phyloP scores from a whole-genome alignment of 2,329 filamentous ascomycete genomes.

The Colletotrichum plurivorum region DNA sequence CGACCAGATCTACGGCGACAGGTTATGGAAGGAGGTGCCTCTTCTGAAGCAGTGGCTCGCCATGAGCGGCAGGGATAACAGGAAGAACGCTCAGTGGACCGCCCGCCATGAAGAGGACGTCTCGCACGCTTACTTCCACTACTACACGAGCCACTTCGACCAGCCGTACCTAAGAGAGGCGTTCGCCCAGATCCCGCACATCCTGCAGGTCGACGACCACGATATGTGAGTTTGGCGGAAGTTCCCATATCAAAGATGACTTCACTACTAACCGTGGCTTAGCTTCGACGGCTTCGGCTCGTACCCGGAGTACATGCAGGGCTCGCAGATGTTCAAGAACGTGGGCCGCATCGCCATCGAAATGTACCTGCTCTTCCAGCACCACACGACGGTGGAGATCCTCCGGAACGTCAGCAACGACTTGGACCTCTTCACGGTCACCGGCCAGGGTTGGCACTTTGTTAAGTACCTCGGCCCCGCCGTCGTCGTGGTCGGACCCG shows the following conservation, averaged over 20 bases:
- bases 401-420: slow-evolving; percentile 91
- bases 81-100: slow-evolving; percentile 92
- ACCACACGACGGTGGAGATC: slow-evolving; percentile 95
- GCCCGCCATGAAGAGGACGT: slow-evolving; percentile 96
- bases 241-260: background rate
- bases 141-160: slow-evolving; percentile 98
- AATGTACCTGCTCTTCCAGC: slow-evolving; percentile 98
- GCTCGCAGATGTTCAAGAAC: slow-evolving; percentile 97
- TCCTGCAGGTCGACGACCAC: slow-evolving; percentile 95
- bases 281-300: slow-evolving; percentile 98
- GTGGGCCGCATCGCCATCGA: slow-evolving; percentile 95
- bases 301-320: slow-evolving; percentile 98
- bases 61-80: slow-evolving; percentile 92
- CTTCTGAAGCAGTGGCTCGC: slow-evolving; percentile 95
- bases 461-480: slow-evolving; percentile 95
- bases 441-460: slow-evolving; percentile 98
- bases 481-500: slow-evolving; percentile 89
- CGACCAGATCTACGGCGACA: slow-evolving; percentile 95
- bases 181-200: slow-evolving; percentile 96
- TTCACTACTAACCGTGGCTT: slow-evolving; percentile 40
- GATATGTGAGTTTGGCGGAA: slow-evolving; percentile 82
- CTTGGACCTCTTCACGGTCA: slow-evolving; percentile 94
- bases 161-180: slow-evolving; percentile 95
- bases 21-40: slow-evolving; percentile 96
- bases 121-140: slow-evolving; percentile 97